Evolutionary conservation across 2,329 filamentous ascomycete genomes (phyloP).

Genomic region (Xylariales sp.): DNA sequence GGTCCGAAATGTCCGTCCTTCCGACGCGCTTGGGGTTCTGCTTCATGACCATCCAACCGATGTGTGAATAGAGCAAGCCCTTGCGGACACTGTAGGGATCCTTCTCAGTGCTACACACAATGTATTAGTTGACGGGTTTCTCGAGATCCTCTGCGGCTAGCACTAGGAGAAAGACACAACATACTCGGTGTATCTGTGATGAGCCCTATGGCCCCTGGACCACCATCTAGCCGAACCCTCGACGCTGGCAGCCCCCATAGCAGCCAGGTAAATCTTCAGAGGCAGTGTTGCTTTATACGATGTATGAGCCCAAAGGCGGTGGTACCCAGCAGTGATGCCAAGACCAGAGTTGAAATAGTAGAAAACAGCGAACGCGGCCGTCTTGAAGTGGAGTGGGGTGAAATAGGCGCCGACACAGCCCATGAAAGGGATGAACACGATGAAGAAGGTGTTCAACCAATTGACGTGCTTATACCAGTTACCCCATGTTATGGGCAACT

Average conservation of each 20-base stretch:
- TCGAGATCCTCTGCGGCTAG: too few species aligned
- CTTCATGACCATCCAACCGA: slow-evolving; percentile 66
- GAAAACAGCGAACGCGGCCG: slow-evolving; percentile 58
- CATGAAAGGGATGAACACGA: slow-evolving; percentile 79
- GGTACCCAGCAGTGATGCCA: slow-evolving; percentile 54
- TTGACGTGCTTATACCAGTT: slow-evolving; percentile 96
- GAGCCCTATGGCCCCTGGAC: slow-evolving; percentile 61
- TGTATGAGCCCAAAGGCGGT: slow-evolving; percentile 57
- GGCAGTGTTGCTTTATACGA: slow-evolving; percentile 58
- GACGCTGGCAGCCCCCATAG: slow-evolving; percentile 60
- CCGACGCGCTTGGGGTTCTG: slow-evolving; percentile 64
- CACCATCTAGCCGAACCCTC: slow-evolving; percentile 64
- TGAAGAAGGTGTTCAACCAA: slow-evolving; percentile 89
- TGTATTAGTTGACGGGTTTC: slow-evolving; percentile 6
- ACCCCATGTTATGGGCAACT: slow-evolving; percentile 79
- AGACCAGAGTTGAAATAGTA: slow-evolving; percentile 53
- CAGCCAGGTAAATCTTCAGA: slow-evolving; percentile 61
- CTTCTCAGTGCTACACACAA: slow-evolving; percentile 54
- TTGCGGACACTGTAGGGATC: slow-evolving; percentile 65
- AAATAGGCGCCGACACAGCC: slow-evolving; percentile 81
- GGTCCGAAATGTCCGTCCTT: slow-evolving; percentile 62
- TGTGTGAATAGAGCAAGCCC: slow-evolving; percentile 62
- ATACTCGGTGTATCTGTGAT: slow-evolving; percentile 62
- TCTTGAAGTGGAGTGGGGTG: slow-evolving; percentile 66
- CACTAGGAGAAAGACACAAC: background rate